Evolutionary conservation across 1,139 yeast species (phyloP).

Genomic region (Pichia sp.): DNA sequence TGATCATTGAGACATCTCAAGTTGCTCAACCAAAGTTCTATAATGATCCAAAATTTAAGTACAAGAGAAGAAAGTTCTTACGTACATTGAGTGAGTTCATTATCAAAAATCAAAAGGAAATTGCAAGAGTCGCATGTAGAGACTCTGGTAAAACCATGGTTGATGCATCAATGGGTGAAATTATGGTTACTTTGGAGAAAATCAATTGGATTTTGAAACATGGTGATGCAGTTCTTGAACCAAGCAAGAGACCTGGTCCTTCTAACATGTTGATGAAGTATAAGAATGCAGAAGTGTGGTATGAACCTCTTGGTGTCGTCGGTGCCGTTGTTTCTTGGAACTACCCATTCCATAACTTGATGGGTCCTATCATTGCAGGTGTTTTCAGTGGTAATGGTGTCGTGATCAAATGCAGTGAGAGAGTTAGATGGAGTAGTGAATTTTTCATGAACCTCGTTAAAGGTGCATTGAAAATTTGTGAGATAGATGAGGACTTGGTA

Average conservation of each 20-base stretch:
- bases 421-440: conserved; percentile 89
- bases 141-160: conserved; percentile 95
- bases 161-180: conserved; percentile 95
- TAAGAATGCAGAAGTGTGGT: conserved; percentile 86
- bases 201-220: conserved; percentile 80
- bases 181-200: conserved; percentile 88
- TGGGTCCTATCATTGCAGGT: conserved; percentile 89
- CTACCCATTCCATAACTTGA: conserved; percentile 85
- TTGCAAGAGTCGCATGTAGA: conserved; percentile 89
- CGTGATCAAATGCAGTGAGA: conserved; percentile 88
- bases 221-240: conserved; percentile 65
- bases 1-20: conserved; percentile 46
- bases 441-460: conserved; percentile 68
- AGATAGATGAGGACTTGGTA: conserved; percentile 71
- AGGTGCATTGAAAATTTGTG: conserved; percentile 64
- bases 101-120: conserved; percentile 72
- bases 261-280: conserved; percentile 73
- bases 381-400: conserved; percentile 88
- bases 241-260: conserved; percentile 82
- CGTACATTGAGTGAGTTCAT: conserved; percentile 66
- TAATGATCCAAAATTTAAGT: conserved; percentile 27
- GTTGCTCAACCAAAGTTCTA: conserved; percentile 59
- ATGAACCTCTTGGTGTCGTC: conserved; percentile 85
- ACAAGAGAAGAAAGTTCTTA: conserved; percentile 59
- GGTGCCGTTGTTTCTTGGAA: conserved; percentile 95